Percentiles rank a stretch among this genome's conserved stretches.
phyloP scores from a whole-genome alignment of 495 filamentous ascomycete species.

The Penicillium flavigenum region DNA sequence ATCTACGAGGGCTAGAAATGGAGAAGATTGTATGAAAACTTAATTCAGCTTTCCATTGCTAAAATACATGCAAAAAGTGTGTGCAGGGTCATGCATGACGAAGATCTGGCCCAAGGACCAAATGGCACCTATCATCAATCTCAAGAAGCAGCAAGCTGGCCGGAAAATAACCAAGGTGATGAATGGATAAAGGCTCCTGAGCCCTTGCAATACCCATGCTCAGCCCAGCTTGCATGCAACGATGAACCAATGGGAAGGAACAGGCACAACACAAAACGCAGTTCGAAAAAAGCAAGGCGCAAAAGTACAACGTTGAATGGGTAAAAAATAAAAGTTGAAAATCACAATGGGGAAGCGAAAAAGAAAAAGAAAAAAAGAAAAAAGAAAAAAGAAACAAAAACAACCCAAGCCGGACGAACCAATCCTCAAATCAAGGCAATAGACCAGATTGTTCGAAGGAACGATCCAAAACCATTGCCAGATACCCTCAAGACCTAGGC shows the following conservation, averaged over 20 bases:
- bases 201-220: neutral
- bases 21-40: conserved; percentile 1
- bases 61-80: conserved; percentile 24
- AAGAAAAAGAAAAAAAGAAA: conserved; percentile 15
- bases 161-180: neutral
- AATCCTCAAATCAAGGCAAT: conserved; percentile 9
- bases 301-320: conserved; percentile 11
- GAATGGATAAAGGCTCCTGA: neutral
- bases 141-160: conserved; percentile 2
- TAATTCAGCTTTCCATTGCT: conserved; percentile 17
- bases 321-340: conserved; percentile 24
- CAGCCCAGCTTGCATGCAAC: neutral
- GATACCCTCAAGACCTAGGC: conserved; percentile 12
- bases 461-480: conserved; percentile 13
- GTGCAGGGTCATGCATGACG: conserved; percentile 12
- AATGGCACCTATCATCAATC: conserved; percentile 1
- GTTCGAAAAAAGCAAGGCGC: conserved; percentile 16
- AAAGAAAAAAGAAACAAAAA: conserved; percentile 11
- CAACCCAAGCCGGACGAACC: neutral
- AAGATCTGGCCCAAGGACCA: conserved; percentile 4
- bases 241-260: conserved; percentile 10
- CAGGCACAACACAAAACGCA: conserved; percentile 18
- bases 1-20: neutral
- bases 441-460: conserved; percentile 6
- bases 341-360: conserved; percentile 31